Percentiles rank a stretch among this genome's conserved stretches.
Evolutionary conservation across 2,329 filamentous ascomycete species (phyloP).

Genomic region (Xylariaceae sp.): DNA sequence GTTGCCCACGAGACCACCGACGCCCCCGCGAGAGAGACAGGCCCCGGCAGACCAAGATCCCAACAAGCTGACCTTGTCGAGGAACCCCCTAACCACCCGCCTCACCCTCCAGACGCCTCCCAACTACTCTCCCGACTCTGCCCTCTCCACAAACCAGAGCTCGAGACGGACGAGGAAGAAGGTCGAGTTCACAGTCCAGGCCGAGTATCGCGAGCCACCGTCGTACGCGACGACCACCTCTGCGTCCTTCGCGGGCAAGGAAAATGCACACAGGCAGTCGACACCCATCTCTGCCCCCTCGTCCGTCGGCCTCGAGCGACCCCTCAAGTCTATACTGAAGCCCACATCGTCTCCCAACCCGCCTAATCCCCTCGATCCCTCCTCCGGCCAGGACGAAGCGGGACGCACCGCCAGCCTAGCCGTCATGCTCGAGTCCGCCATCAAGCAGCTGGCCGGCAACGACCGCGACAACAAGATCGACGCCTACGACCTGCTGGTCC

Average conservation of each 20-base stretch:
- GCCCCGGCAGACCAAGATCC: constrained; percentile 33
- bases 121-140: constrained; percentile 44
- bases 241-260: constrained; percentile 29
- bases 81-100: constrained; percentile 39
- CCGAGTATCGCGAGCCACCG: constrained; percentile 56
- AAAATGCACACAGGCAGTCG: constrained; percentile 35
- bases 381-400: constrained; percentile 40
- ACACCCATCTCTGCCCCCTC: constrained; percentile 42
- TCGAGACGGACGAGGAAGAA: constrained; percentile 49
- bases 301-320: constrained; percentile 40
- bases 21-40: constrained; percentile 58
- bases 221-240: constrained; percentile 30
- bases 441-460: constrained; percentile 74
- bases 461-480: constrained; percentile 74
- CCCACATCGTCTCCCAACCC: constrained; percentile 45
- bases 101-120: constrained; percentile 52
- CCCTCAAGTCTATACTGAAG: constrained; percentile 75
- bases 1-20: constrained; percentile 61
- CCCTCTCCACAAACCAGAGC: constrained; percentile 41
- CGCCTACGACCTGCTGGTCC: constrained; percentile 78
- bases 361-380: constrained; percentile 44
- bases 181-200: constrained; percentile 56
- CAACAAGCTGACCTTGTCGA: constrained; percentile 34
- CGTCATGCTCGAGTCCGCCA: constrained; percentile 80
- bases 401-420: constrained; percentile 55